Percentiles rank a stretch among this genome's conserved stretches.
These are phyloP conservation scores for Pyricularia grisea DNA, from an alignment of 2,329 filamentous ascomycete genomes.

Conservation along the genomic window DNA sequence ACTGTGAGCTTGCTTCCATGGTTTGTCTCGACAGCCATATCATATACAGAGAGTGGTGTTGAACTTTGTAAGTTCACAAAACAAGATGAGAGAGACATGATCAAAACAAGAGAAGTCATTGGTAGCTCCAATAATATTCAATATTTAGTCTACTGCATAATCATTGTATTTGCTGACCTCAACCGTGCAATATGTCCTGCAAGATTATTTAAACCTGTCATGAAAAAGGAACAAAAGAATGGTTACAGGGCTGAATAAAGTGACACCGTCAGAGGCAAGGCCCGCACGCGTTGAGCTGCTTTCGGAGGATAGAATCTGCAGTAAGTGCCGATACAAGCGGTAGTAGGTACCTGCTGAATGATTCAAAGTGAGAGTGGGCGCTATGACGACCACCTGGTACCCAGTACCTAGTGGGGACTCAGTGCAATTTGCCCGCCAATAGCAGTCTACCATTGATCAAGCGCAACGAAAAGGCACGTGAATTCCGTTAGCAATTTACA, in stretches of 20 bases:
- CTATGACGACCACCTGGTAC: no score
- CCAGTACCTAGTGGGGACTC: background rate
- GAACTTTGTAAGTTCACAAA: no score
- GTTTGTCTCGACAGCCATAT: no score
- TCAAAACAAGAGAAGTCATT: no score
- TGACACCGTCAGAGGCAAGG: background rate
- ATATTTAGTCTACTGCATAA: no score
- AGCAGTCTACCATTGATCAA: background rate
- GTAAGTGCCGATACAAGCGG: no score
- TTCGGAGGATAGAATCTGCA: no score
- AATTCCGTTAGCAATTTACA: background rate
- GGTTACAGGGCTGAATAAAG: background rate
- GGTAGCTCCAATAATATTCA: no score
- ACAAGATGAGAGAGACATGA: no score
- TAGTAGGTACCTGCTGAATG: no score
- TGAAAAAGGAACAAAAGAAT: background rate
- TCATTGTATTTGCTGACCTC: background rate
- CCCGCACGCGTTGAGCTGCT: background rate
- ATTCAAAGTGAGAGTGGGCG: no score
- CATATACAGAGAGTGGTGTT: no score
- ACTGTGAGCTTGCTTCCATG: background rate
- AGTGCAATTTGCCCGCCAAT: background rate
- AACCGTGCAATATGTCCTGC: background rate
- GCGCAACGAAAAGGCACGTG: background rate
- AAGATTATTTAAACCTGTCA: background rate